phyloP scores from a whole-genome alignment of 805 yeast species.

The Sugiyamaella qingdaonensis region DNA sequence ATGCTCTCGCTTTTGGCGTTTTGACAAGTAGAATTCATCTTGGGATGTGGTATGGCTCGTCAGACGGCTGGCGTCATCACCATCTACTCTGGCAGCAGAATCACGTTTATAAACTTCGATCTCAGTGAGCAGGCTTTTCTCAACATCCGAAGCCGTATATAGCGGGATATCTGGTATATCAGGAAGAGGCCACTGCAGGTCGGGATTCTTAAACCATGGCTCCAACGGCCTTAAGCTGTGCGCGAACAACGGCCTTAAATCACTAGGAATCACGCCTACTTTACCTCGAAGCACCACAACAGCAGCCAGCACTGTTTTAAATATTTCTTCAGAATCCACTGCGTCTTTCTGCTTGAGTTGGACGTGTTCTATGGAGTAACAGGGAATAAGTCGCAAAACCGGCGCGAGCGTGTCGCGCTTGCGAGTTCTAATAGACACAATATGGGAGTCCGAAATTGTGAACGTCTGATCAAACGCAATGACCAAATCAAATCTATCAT shows the following conservation, averaged over 20 bases:
- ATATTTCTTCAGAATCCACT: constrained; percentile 11
- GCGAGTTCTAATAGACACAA: constrained; percentile 31
- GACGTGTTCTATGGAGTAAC: constrained; percentile 82
- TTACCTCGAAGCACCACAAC: constrained; percentile 75
- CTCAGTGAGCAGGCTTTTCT: constrained; percentile 44
- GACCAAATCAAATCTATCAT: constrained; percentile 48
- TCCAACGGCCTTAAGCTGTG: constrained; percentile 59
- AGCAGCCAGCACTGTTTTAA: constrained; percentile 73
- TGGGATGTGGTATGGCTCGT: not conserved
- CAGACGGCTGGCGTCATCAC: not conserved
- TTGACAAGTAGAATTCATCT: constrained; percentile 21
- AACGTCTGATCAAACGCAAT: constrained; percentile 63
- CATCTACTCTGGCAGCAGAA: not conserved
- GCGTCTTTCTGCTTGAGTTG: constrained; percentile 20
- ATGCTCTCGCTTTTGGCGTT: constrained; percentile 19
- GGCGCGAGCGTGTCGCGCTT: constrained; percentile 42
- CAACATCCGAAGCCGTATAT: constrained; percentile 72
- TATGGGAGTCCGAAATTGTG: constrained; percentile 38
- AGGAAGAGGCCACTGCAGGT: constrained; percentile 70
- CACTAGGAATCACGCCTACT: constrained; percentile 79
- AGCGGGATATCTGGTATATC: constrained; percentile 60
- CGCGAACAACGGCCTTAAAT: constrained; percentile 66
- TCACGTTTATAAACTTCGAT: constrained; percentile 13
- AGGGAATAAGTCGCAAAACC: constrained; percentile 65
- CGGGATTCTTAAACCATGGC: constrained; percentile 53